Conservation (phyloP, 768 basidiomycete genomes). For the Tulasnella sp. region DNA sequence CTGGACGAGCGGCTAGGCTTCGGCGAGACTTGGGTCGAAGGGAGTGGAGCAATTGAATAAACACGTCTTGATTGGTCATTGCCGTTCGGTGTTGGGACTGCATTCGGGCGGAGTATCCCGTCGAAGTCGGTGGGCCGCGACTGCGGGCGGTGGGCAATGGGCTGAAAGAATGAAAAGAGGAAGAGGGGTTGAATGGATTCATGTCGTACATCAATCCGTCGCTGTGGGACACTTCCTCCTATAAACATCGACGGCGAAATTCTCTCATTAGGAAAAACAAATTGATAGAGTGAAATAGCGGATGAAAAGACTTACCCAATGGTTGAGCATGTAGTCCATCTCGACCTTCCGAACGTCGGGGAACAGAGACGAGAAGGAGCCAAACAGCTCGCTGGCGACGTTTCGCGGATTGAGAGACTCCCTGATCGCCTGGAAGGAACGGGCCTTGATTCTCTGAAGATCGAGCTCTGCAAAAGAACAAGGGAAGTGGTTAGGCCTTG, state of each 20-base stretch:
- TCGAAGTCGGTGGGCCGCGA: constrained; percentile 2
- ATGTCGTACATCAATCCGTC: constrained; percentile 27
- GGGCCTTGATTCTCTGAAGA: constrained; percentile 15
- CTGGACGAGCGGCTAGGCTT: constrained; percentile 18
- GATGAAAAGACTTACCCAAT: constrained; percentile 14
- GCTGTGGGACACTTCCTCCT: constrained; percentile 29
- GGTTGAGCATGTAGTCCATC: constrained; percentile 26
- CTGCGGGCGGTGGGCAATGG: constrained; percentile 6
- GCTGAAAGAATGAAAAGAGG: constrained; percentile 9
- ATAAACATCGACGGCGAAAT: background rate
- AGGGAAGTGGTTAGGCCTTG: background rate
- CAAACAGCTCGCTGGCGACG: constrained; percentile 25
- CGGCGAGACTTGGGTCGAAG: constrained; percentile 25
- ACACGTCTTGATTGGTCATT: constrained; percentile 25
- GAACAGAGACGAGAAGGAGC: constrained; percentile 21
- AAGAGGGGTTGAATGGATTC: constrained; percentile 26
- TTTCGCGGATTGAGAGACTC: constrained; percentile 24
- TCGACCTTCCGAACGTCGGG: constrained; percentile 25
- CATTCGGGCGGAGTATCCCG: constrained; percentile 11
- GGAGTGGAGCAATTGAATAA: constrained; percentile 23
- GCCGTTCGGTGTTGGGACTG: constrained; percentile 10
- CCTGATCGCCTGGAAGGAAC: constrained; percentile 25
- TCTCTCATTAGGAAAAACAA: background rate
- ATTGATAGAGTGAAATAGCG: background rate
- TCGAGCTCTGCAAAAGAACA: constrained; percentile 19